Percentiles rank a stretch among this genome's conserved stretches.
phyloP scores from a whole-genome alignment of 371 early-diverging fungal species.

The Mycotypha africana region DNA sequence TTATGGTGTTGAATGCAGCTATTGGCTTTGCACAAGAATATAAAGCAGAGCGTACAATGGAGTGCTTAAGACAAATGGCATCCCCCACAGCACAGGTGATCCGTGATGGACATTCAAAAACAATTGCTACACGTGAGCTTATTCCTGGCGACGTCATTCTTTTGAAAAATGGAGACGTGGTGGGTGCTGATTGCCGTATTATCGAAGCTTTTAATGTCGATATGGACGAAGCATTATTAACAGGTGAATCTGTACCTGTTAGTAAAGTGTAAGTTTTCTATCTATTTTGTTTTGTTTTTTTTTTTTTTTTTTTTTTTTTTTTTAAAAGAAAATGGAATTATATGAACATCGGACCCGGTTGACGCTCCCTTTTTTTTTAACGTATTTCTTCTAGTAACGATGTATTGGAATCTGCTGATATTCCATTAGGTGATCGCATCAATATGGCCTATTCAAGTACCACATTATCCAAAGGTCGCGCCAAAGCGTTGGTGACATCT shows the following conservation, averaged over 20 bases:
- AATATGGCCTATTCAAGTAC: conserved; percentile 61
- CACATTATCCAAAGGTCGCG: conserved; percentile 37
- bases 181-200: conserved; percentile 82
- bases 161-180: conserved; percentile 76
- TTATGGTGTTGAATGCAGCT: conserved; percentile 73
- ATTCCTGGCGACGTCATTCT: conserved; percentile 82
- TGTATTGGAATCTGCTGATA: conserved; percentile 15
- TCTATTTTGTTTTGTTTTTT: too few species aligned
- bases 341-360: neutral
- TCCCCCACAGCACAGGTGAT: conserved; percentile 75
- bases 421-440: conserved; percentile 50
- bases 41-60: conserved; percentile 85
- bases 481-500: conserved; percentile 55
- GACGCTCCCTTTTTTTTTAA: too few species aligned
- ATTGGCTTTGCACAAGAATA: conserved; percentile 88
- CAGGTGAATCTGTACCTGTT: conserved; percentile 51
- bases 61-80: conserved; percentile 77
- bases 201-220: conserved; percentile 78
- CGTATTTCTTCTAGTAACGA: conserved; percentile 4
- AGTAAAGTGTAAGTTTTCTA: conserved; percentile 18
- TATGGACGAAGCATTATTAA: conserved; percentile 80
- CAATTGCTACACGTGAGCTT: conserved; percentile 59
- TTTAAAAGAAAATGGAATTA: neutral
- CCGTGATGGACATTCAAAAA: conserved; percentile 61
- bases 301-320: too few species aligned